Evolutionary conservation across 345 rosid species (phyloP), one percentile per base, ranked within the genome.

Genomic region (Populus alba): DNA sequence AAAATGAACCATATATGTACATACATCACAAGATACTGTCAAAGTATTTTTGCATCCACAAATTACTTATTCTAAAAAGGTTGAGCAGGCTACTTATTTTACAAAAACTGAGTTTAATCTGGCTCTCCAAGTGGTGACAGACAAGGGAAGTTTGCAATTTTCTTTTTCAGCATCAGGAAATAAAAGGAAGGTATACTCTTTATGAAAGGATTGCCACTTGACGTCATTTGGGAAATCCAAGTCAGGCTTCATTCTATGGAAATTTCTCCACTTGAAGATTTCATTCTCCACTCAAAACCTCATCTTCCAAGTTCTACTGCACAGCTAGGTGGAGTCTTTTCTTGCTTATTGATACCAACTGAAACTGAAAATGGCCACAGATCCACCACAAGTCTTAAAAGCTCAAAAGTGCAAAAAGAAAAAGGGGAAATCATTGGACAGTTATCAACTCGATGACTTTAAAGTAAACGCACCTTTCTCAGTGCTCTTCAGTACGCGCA

Each of bases 401-500:
- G 66, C 27, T 61, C 13, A 15, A 16, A 7, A 27, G 49, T 13
- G 15, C n/a, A 20, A 3, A 12, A 70, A 43, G 4, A 13, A 43
- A 51, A 69, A 76, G 8, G 22, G 23, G 18, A 51, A 69, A 76
- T 15, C 31, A 25, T 17, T 25, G 16, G 53, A 27, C 9, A 49
- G 5, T 66, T 62, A 4, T 39, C 68, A 39, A 9, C 16, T 55
- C 55, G 45, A 33, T 16, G 15, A 57, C n/a, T 20, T 31, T 6
- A 62, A 77, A 78, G 71, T 49, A 51, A 17, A 81, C 86, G 75
- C 82, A 78, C 88, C 27, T 33, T 1, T 82, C 35, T 71, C 75
- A 45, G 79, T 80, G 81, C 87, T 86, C 73, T 86, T 88, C 79
- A 86, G 70, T 55, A 88, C 84, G 59, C 83, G 82, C 81, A 88